Base-by-base conservation (phyloP, 352 stramenopile species). In the Pythium apleroticum region DNA sequence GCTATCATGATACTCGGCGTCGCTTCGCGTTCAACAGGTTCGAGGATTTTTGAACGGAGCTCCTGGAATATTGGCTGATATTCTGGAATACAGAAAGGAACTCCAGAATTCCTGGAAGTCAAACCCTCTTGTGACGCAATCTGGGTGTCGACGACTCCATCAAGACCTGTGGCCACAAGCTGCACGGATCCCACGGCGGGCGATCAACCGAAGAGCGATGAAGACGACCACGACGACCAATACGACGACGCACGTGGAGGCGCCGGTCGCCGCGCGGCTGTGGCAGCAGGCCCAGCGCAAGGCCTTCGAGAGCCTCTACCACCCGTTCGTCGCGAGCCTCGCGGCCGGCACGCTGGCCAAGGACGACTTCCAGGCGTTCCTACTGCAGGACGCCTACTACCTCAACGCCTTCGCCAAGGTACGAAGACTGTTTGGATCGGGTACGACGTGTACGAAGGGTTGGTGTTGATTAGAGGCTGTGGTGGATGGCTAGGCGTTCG, bases 341-440 rank as follows among this genome's bases (percentile, higher is more conserved):
- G 76, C 66, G 5, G 62, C 63, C 0, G 78, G 78, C 17, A 65
- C 63, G 54, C 71, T 88, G 46, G 59, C 68, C 0, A 43, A 30
- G 17, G 39, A 55, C 2, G 60, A 72, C 62, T 88, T 88, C 60
- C 46, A 81, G 46, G 63, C 68, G 39, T 88, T 83, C 50, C 57
- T 88, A 57, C 63, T 81, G 52, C 78, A 88, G 67, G 78, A 88
- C 63, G 76, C 78, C 31, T 86, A 78, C 69, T 88, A 74, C 55
- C 60, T 88, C 20, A 63, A 80, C 25, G 76, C 67, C 5, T 88
- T 88, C 57, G 66, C 10, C 37, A 46, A 46, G 37, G 35, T 43
- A 17, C 8, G 14, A 14, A 43, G 30, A 9, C 5, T 5, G 5
- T 33, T 33, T 9, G 10, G 30, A 10, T 9, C 10, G 5, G 30